phyloP scores from a whole-genome alignment of 768 basidiomycete genomes.

The Leccinum incarnatum region DNA sequence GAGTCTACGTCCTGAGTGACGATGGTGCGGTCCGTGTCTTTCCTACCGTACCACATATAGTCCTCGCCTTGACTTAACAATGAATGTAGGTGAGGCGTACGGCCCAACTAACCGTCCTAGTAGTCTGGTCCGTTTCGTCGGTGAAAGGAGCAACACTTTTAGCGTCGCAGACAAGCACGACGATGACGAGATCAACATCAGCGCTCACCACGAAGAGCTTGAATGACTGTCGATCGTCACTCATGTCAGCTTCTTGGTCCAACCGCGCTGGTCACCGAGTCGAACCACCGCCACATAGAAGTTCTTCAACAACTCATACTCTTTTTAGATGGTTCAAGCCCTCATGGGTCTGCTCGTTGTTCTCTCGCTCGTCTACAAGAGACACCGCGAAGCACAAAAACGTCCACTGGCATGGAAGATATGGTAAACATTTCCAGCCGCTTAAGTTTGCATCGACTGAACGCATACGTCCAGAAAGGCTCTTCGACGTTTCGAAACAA shows the following conservation, averaged over 20 bases:
- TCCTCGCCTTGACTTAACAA: too few relatives aligned
- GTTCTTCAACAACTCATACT: background rate
- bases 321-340: constrained; percentile 66
- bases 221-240: constrained; percentile 38
- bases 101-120: background rate
- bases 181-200: constrained; percentile 11
- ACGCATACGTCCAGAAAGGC: constrained; percentile 42
- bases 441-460: constrained; percentile 5
- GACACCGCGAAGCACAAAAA: constrained; percentile 80
- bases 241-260: constrained; percentile 47
- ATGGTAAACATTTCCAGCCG: constrained; percentile 52
- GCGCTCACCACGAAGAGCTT: constrained; percentile 8
- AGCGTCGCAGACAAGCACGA: background rate
- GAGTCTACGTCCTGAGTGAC: too few relatives aligned
- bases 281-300: background rate
- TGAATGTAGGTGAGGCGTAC: too few relatives aligned
- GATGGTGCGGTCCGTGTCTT: too few relatives aligned
- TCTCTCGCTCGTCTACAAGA: constrained; percentile 80
- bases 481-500: constrained; percentile 94
- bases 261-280: constrained; percentile 40
- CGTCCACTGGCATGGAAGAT: constrained; percentile 77
- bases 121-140: background rate
- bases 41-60: too few relatives aligned
- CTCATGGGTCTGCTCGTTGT: constrained; percentile 93
- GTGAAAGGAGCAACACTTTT: background rate